Percentiles rank a stretch among this genome's conserved stretches.
These are phyloP conservation scores for Penicillium tannophilum DNA, from an alignment of 495 filamentous ascomycete genomes.

Conservation along the genomic window DNA sequence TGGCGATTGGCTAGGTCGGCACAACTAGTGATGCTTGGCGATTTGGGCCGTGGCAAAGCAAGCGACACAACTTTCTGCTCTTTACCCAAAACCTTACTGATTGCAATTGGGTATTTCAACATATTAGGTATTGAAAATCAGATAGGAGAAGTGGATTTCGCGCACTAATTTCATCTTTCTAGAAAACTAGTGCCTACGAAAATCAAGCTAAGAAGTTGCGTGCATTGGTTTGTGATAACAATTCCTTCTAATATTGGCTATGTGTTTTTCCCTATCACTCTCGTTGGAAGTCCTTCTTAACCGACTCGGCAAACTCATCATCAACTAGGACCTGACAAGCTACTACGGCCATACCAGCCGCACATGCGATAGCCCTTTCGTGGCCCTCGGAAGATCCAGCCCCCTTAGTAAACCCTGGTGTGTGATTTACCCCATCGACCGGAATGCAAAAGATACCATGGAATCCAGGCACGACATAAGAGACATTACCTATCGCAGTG, in stretches of 20 bases:
- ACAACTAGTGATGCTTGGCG: not conserved
- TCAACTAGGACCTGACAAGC: slow-evolving; percentile 54
- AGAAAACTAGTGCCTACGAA: not conserved
- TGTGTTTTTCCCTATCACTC: slow-evolving; percentile 11
- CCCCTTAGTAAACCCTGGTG: slow-evolving; percentile 54
- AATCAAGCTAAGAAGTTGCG: no score
- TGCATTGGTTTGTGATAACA: not conserved
- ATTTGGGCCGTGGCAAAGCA: not conserved
- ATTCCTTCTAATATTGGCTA: not conserved
- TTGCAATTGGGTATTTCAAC: no score
- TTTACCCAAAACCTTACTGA: not conserved
- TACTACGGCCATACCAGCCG: slow-evolving; percentile 59
- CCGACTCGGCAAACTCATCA: slow-evolving; percentile 34
- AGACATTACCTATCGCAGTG: slow-evolving; percentile 53
- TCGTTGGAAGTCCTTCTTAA: slow-evolving; percentile 32
- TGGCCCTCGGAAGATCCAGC: slow-evolving; percentile 54
- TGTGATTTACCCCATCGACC: slow-evolving; percentile 57
- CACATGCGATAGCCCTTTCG: slow-evolving; percentile 49
- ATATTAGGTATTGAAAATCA: no score
- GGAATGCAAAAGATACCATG: slow-evolving; percentile 59
- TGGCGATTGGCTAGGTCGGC: not conserved
- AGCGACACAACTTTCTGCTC: not conserved
- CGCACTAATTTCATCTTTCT: not conserved
- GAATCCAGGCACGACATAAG: slow-evolving; percentile 58
- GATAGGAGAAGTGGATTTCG: no score